Evolutionary conservation across 1,284 basidiomycete genomes (phyloP).

Genomic region (Hortiboletus rubellus): DNA sequence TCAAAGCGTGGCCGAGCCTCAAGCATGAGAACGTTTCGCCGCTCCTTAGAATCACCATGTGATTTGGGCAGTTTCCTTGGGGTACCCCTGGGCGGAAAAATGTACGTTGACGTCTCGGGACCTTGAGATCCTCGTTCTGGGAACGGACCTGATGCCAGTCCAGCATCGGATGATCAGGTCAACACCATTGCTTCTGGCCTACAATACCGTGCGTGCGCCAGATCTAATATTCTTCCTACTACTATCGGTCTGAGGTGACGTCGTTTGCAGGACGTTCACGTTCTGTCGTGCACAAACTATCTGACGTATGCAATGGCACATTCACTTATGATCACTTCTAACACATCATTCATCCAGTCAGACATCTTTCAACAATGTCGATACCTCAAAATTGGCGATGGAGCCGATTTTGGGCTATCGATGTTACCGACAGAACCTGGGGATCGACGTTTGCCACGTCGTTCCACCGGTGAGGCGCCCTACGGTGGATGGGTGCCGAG

Average conservation of each 20-base stretch:
- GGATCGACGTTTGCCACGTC: slow-evolving; percentile 4
- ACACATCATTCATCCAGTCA: background rate
- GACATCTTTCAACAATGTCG: background rate
- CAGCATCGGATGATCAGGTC: background rate
- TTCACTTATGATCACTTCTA: background rate
- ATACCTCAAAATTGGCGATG: too few species aligned
- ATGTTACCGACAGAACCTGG: slow-evolving; percentile 1
- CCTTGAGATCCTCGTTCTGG: background rate
- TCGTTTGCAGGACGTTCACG: background rate
- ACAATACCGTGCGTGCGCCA: slow-evolving; percentile 8
- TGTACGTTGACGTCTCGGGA: slow-evolving; percentile 3
- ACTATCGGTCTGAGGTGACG: too few species aligned
- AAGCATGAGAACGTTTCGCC: slow-evolving; percentile 8
- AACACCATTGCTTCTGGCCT: slow-evolving; percentile 1
- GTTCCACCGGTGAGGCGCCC: slow-evolving; percentile 28
- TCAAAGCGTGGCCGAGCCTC: slow-evolving; percentile 14
- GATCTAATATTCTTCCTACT: too few species aligned
- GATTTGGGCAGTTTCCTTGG: slow-evolving; percentile 14
- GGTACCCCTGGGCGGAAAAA: slow-evolving; percentile 7
- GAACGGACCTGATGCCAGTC: background rate
- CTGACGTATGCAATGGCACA: background rate
- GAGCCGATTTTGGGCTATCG: slow-evolving; percentile 12
- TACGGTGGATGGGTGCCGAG: slow-evolving; percentile 39
- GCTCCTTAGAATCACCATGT: slow-evolving; percentile 3
- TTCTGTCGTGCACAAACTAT: slow-evolving; percentile 3